phyloP scores from a whole-genome alignment of 176 grass and related monocot species.

The Metroxylon sagu region DNA sequence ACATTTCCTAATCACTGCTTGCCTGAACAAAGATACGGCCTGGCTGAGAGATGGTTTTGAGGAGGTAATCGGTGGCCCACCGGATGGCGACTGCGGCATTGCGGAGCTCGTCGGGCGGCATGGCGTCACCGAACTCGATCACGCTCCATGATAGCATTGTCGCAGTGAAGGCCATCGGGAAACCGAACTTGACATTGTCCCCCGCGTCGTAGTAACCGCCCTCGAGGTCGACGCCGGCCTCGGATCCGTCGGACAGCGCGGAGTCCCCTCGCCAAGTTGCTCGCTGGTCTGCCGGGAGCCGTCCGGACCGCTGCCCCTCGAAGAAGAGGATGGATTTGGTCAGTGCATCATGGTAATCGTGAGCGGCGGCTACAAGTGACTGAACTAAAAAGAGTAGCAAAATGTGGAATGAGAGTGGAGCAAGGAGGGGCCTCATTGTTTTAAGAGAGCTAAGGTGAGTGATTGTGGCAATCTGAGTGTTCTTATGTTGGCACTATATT shows the following conservation, averaged over 20 bases:
- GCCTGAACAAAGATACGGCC: constrained; percentile 74
- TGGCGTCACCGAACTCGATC: constrained; percentile 63
- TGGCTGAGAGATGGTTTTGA: constrained; percentile 68
- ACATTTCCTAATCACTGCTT: too few species aligned
- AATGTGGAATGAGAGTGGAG: constrained; percentile 1
- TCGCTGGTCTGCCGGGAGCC: constrained; percentile 45
- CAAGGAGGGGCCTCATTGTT: too few species aligned
- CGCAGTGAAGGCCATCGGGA: constrained; percentile 89
- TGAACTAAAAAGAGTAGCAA: constrained; percentile 1
- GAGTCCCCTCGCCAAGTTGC: constrained; percentile 68
- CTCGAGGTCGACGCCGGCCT: constrained; percentile 59
- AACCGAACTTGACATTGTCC: constrained; percentile 93
- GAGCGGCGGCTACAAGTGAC: constrained; percentile 16
- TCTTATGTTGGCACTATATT: not conserved
- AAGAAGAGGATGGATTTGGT: constrained; percentile 87
- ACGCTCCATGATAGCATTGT: constrained; percentile 92
- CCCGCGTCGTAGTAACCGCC: constrained; percentile 93
- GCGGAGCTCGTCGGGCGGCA: constrained; percentile 45
- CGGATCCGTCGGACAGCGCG: constrained; percentile 41
- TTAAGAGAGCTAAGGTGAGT: too few species aligned
- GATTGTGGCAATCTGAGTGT: too few species aligned
- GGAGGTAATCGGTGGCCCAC: constrained; percentile 87
- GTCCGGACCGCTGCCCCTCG: constrained; percentile 75
- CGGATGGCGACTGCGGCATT: constrained; percentile 52
- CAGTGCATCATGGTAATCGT: constrained; percentile 73